Evolutionary conservation across 768 basidiomycete genomes (phyloP).

Genomic region (Holtermannia corniformis): DNA sequence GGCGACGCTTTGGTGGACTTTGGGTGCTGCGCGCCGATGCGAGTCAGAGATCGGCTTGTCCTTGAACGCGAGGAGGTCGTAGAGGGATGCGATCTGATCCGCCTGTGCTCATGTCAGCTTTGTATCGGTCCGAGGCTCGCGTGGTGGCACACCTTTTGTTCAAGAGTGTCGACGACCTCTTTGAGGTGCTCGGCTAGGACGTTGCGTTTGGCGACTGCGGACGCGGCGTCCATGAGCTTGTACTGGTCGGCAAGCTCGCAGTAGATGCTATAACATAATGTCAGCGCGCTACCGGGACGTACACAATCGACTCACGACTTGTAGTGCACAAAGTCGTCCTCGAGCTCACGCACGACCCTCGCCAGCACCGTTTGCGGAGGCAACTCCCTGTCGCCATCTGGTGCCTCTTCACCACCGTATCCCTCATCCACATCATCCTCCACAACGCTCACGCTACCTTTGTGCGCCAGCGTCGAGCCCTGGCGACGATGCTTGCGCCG

Average conservation of each 20-base stretch:
- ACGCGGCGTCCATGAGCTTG: conserved; percentile 73
- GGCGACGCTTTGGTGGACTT: neutral
- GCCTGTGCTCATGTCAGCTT: conserved; percentile 48
- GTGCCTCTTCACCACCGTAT: conserved; percentile 4
- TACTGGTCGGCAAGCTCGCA: conserved; percentile 87
- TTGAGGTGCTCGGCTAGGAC: conserved; percentile 78
- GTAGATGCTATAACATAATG: conserved; percentile 57
- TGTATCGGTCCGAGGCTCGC: neutral
- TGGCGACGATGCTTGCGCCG: conserved; percentile 3
- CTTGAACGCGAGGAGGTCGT: conserved; percentile 64
- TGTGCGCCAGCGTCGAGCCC: no score
- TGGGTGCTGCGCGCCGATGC: neutral
- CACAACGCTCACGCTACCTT: neutral
- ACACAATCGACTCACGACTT: conserved; percentile 57
- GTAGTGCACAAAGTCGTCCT: conserved; percentile 91
- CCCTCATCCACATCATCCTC: conserved; percentile 6
- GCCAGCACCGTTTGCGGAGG: conserved; percentile 83
- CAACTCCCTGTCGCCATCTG: conserved; percentile 46
- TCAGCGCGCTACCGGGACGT: neutral
- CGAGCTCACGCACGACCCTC: conserved; percentile 73
- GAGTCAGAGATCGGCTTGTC: conserved; percentile 13
- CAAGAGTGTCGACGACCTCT: conserved; percentile 84
- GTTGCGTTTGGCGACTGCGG: conserved; percentile 69
- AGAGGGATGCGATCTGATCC: conserved; percentile 85
- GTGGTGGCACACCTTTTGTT: conserved; percentile 73